phyloP scores from a whole-genome alignment of 345 rosid genomes.

The Eucalyptus coolabah region DNA sequence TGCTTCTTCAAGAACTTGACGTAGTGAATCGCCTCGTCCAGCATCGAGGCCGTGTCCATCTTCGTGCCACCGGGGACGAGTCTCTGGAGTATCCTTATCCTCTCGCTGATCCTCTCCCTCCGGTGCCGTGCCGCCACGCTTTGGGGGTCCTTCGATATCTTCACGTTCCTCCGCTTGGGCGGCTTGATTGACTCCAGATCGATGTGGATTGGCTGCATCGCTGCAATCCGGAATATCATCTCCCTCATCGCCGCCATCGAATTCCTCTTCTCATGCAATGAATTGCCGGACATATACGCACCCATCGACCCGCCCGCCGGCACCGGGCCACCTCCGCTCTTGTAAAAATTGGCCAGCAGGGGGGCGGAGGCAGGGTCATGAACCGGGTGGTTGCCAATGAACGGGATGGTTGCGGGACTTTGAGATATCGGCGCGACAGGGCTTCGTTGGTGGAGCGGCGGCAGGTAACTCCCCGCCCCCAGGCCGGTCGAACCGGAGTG shows the following conservation, averaged over 20 bases:
- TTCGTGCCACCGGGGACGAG: constrained; percentile 98
- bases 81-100: constrained; percentile 82
- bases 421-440: neutral
- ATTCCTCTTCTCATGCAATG: constrained; percentile 7
- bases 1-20: constrained; percentile 86
- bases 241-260: constrained; percentile 74
- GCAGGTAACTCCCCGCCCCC: neutral
- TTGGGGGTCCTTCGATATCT: constrained; percentile 91
- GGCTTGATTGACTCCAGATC: constrained; percentile 87
- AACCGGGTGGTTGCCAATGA: neutral
- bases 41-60: constrained; percentile 95
- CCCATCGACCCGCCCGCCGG: neutral
- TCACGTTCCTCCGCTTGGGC: constrained; percentile 77
- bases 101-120: constrained; percentile 81
- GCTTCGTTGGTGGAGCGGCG: neutral
- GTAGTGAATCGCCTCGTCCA: constrained; percentile 90
- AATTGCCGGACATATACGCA: neutral
- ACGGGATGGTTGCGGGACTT: neutral
- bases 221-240: constrained; percentile 81
- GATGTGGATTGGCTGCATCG: constrained; percentile 81
- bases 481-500: neutral
- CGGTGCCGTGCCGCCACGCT: constrained; percentile 90
- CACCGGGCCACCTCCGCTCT: neutral
- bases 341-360: neutral
- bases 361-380: neutral